Percentiles rank a stretch among this genome's conserved stretches.
These are phyloP conservation scores for Triticum dicoccoides DNA, from an alignment of 176 grass and related monocot genomes.

Conservation along the genomic window DNA sequence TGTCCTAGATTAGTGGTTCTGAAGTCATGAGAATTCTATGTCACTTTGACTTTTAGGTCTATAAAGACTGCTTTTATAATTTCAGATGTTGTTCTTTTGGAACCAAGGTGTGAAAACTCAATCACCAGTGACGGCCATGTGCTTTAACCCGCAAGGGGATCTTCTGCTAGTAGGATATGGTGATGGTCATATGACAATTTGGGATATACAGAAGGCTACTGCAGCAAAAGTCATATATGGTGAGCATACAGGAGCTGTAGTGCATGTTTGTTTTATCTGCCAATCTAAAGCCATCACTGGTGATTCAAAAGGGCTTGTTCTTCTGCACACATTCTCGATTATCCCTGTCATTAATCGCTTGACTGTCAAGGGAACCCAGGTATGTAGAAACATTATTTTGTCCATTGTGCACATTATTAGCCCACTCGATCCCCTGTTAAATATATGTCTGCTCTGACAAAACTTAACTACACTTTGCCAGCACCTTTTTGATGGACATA, in stretches of 20 bases:
- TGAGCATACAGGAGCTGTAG: slow-evolving; percentile 75
- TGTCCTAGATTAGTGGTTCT: neutral
- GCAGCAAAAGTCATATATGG: slow-evolving; percentile 80
- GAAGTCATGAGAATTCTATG: neutral
- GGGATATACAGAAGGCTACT: slow-evolving; percentile 82
- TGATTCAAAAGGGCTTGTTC: slow-evolving; percentile 87
- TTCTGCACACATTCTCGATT: slow-evolving; percentile 83
- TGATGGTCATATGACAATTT: slow-evolving; percentile 92
- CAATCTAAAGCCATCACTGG: slow-evolving; percentile 95
- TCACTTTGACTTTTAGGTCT: slow-evolving; percentile 20
- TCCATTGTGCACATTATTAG: slow-evolving; percentile 2
- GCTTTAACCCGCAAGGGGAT: slow-evolving; percentile 95
- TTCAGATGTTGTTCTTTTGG: slow-evolving; percentile 91
- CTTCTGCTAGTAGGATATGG: slow-evolving; percentile 86
- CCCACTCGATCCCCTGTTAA: slow-evolving; percentile 14
- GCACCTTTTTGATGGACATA: slow-evolving; percentile 82
- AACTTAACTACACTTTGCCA: slow-evolving; percentile 43
- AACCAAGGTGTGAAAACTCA: slow-evolving; percentile 79
- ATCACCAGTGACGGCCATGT: slow-evolving; percentile 85
- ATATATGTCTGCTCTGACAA: slow-evolving; percentile 38
- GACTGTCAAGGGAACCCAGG: slow-evolving; percentile 73
- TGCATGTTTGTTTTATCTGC: slow-evolving; percentile 85
- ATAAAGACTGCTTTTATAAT: slow-evolving; percentile 24
- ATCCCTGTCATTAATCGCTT: slow-evolving; percentile 88
- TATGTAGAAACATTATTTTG: slow-evolving; percentile 27